A percentile compares a stretch with the other conserved stretches of the same genome.
phyloP scores from a whole-genome alignment of 2,329 filamentous ascomycete species.

The Plenodomus tracheiphilus region DNA sequence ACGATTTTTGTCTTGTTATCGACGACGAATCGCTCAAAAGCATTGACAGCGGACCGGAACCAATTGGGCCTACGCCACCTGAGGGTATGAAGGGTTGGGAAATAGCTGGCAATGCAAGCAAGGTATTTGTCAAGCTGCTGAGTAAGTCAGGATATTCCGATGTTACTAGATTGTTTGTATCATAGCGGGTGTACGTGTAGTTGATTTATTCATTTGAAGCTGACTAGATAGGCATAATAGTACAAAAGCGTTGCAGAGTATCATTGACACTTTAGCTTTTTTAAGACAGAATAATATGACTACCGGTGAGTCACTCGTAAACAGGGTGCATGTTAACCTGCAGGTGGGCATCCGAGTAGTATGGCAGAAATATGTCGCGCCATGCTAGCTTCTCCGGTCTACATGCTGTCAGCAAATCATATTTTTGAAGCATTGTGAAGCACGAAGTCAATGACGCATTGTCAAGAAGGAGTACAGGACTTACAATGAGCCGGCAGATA shows the following conservation, averaged over 20 bases:
- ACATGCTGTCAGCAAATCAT: conserved; percentile 1
- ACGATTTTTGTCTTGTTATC: conserved; percentile 5
- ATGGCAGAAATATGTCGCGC: conserved; percentile 28
- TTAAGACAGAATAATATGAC: too few species aligned
- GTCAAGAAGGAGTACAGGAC: not conserved
- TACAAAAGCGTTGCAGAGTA: too few species aligned
- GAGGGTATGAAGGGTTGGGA: too few species aligned
- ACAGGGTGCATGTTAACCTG: conserved; percentile 17
- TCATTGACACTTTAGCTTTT: too few species aligned
- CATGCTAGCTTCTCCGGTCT: conserved; percentile 24
- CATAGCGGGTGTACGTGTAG: too few species aligned
- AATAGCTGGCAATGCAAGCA: too few species aligned
- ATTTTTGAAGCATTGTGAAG: not conserved
- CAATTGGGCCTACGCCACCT: conserved; percentile 4
- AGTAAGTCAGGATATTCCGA: too few species aligned
- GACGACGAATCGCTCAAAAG: conserved; percentile 8
- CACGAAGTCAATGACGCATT: not conserved
- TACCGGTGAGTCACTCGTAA: not conserved
- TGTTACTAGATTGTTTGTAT: too few species aligned
- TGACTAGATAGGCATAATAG: too few species aligned
- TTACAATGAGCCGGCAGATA: conserved; percentile 24
- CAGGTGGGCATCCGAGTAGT: conserved; percentile 23
- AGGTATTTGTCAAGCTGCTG: too few species aligned
- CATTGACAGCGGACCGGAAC: conserved; percentile 5
- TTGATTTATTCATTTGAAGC: too few species aligned